Base-by-base conservation (phyloP, 768 basidiomycete species). In the Lactarius trivialis region DNA sequence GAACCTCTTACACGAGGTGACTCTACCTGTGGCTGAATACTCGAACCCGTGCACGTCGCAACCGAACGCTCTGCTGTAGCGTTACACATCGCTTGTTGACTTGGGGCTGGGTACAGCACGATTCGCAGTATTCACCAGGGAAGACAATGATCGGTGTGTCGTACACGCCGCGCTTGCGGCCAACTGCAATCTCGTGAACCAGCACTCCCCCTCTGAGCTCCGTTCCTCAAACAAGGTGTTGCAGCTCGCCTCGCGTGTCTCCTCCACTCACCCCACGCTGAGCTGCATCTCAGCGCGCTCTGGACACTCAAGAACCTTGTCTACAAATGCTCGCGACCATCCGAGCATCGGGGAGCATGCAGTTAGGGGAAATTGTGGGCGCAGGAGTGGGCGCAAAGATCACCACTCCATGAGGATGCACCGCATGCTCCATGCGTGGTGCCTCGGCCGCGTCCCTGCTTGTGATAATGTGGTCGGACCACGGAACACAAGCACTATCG, bases 71-170 rank as follows among this genome's bases (percentile, higher is more conserved):
- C n/a, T n/a, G n/a, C n/a, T n/a, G n/a, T n/a, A n/a, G n/a, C n/a
- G n/a, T n/a, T n/a, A n/a, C n/a, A 97, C 94, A 36, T 91, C 85
- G 61, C 80, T 98, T 19, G 83, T 92, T 3, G 94, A 98, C 68
- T 84, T 82, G 34, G 90, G 88, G 1, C 75, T 95, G 3, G 93
- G 91, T 0, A 76, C 86, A 71, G 79, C 82, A 9, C 78, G 96
- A 4, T 85, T 90, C 65, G 73, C 80, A 34, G 73, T 92, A 19
- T 76, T 88, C 60, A 60, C 68, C 67, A 78, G 77, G 65, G 73
- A 76, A 62, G 82, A 81, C 19, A 85, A 91, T 62, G 89, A 92
- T 70, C 73, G 81, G 51, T 76, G 89, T 15, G 91, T 94, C 24
- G 77, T 84, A 21, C 78, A 79, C 56, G 89, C 88, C 0, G 88